Percentiles rank a stretch among this genome's conserved stretches.
These are phyloP conservation scores for Tolypocladium ophioglossoides DNA, from an alignment of 2,329 filamentous ascomycete genomes.

Conservation along the genomic window DNA sequence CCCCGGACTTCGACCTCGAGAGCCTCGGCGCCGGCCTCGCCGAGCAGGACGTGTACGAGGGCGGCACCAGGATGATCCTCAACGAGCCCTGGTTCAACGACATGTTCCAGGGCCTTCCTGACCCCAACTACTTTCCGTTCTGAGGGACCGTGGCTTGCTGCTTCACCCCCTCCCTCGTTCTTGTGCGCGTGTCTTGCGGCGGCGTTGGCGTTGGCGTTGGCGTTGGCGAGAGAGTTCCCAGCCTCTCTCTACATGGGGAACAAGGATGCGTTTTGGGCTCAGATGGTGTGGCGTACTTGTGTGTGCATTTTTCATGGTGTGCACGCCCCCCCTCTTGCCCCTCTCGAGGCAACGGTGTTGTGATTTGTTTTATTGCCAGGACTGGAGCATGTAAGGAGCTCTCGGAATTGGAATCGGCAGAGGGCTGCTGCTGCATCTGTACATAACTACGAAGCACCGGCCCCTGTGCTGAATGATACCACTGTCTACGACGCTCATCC, in stretches of 20 bases:
- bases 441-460: not conserved
- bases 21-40: constrained; percentile 16
- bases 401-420: not conserved
- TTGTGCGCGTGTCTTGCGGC: not conserved
- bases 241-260: not conserved
- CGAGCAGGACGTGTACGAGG: constrained; percentile 17
- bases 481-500: not conserved
- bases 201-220: not conserved
- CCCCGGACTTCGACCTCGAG: constrained; percentile 18
- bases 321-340: not conserved
- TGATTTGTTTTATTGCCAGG: not conserved
- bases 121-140: constrained; percentile 23
- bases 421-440: not conserved
- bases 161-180: not conserved
- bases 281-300: not conserved
- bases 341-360: not conserved
- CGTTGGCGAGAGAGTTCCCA: not conserved
- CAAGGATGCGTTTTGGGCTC: not conserved
- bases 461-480: not conserved
- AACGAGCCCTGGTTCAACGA: constrained; percentile 30
- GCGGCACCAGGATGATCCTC: constrained; percentile 24
- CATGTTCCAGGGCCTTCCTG: constrained; percentile 24
- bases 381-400: not conserved
- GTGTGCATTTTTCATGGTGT: not conserved
- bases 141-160: constrained; percentile 5